These are phyloP conservation scores for Aspergillus hiratsukae DNA, from an alignment of 2,329 filamentous ascomycete species.

Conservation along the genomic window DNA sequence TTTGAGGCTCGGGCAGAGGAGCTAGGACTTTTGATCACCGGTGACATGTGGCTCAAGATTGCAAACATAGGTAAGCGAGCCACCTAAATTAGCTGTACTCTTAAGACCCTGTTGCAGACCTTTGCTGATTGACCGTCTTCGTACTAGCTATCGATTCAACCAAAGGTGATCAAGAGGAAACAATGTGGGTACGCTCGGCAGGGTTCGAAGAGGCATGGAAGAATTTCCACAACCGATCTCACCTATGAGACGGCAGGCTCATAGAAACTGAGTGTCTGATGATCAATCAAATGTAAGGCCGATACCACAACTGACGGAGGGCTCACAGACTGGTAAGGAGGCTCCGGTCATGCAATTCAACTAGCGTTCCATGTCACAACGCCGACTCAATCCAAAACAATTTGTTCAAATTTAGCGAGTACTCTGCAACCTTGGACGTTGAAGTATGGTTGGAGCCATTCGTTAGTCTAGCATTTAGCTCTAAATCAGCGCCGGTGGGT, in stretches of 20 bases:
- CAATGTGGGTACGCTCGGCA: constrained; percentile 36
- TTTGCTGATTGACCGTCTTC: constrained; percentile 1
- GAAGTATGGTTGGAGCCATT: background rate
- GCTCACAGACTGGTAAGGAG: background rate
- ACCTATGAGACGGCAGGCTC: constrained; percentile 10
- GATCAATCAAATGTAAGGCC: background rate
- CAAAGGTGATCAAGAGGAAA: constrained; percentile 15
- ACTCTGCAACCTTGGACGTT: background rate
- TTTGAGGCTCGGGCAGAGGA: constrained; percentile 27
- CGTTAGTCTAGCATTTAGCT: background rate
- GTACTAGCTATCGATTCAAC: constrained; percentile 35
- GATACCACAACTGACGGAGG: background rate
- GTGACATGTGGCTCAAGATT: constrained; percentile 43
- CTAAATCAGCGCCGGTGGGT: background rate
- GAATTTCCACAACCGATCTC: constrained; percentile 18
- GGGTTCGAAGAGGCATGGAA: constrained; percentile 43
- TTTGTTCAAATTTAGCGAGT: background rate
- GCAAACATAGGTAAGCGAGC: constrained; percentile 40
- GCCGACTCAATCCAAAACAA: background rate
- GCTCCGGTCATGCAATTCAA: background rate
- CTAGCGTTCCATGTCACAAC: background rate
- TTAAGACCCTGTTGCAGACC: background rate
- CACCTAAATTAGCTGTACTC: background rate
- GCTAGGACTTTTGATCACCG: constrained; percentile 33
- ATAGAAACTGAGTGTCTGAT: background rate